phyloP scores from a whole-genome alignment of 306 rosid genomes.

The Aeschynomene evenia region DNA sequence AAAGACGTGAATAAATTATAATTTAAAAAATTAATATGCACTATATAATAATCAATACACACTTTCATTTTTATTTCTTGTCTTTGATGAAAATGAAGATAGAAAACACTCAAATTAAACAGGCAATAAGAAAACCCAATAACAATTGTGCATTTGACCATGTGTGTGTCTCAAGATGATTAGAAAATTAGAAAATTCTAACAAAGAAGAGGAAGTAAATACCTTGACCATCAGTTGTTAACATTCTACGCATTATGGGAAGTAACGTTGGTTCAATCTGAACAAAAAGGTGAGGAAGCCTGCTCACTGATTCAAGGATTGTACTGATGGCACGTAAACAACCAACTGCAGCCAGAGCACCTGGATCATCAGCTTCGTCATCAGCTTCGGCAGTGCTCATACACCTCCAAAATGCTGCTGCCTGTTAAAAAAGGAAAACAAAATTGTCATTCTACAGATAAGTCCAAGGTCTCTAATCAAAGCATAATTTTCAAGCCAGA shows the following conservation, averaged over 20 bases:
- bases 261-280: conserved; percentile 86
- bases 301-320: conserved; percentile 95
- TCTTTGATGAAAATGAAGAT: no score
- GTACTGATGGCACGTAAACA: conserved; percentile 97
- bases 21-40: no score
- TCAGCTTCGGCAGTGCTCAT: conserved; percentile 90
- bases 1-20: no score
- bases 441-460: background rate
- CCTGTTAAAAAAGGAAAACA: conserved; percentile 36
- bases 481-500: background rate
- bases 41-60: no score
- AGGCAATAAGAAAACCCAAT: no score
- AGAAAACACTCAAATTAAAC: background rate
- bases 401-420: conserved; percentile 96
- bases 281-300: conserved; percentile 89
- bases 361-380: conserved; percentile 92
- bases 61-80: no score
- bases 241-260: conserved; percentile 93
- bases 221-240: conserved; percentile 98
- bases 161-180: background rate
- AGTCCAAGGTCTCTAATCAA: background rate
- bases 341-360: conserved; percentile 96
- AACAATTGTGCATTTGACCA: no score
- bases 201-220: background rate
- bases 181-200: background rate